phyloP scores from a whole-genome alignment of 2,329 filamentous ascomycete genomes.

The Didymella exigua region DNA sequence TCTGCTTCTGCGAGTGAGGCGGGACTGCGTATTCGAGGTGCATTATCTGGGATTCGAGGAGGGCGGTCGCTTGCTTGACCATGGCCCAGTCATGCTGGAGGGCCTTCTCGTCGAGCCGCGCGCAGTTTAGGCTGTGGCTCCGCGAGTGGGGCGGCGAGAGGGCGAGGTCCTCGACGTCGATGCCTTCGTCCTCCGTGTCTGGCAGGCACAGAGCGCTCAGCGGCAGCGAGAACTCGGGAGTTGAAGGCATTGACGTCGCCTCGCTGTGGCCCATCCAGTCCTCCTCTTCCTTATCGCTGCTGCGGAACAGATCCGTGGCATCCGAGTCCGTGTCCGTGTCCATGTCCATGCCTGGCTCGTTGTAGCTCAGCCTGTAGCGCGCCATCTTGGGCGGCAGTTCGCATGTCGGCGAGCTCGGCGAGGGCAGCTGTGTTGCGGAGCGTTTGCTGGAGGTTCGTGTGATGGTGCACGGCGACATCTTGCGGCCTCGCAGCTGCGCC shows the following conservation, averaged over 20 bases:
- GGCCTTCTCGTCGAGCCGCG: conserved; percentile 19
- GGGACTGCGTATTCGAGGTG: conserved; percentile 16
- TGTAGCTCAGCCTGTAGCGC: conserved; percentile 30
- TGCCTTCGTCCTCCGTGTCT: conserved; percentile 36
- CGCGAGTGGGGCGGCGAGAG: conserved; percentile 33
- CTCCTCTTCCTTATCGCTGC: conserved; percentile 26
- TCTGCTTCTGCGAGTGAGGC: conserved; percentile 1
- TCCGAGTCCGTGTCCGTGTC: conserved; percentile 34
- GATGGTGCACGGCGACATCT: conserved; percentile 31
- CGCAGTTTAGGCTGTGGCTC: conserved; percentile 29
- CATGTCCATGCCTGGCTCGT: conserved; percentile 22
- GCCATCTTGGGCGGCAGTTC: conserved; percentile 46
- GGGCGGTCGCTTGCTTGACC: conserved; percentile 18
- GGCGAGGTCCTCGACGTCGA: conserved; percentile 35
- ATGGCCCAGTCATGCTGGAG: conserved; percentile 31
- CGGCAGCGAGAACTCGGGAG: conserved; percentile 27
- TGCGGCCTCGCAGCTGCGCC: conserved; percentile 34
- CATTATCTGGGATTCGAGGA: conserved; percentile 19
- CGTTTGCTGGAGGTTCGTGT: conserved; percentile 44
- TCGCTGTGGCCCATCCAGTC: conserved; percentile 23
- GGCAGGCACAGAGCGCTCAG: conserved; percentile 25
- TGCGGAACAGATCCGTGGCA: conserved; percentile 23
- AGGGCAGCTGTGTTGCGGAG: conserved; percentile 45
- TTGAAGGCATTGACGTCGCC: conserved; percentile 29
- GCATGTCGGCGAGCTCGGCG: conserved; percentile 42